Base-by-base conservation (phyloP, 1,284 basidiomycete species). In the Hemileia vastatrix region DNA sequence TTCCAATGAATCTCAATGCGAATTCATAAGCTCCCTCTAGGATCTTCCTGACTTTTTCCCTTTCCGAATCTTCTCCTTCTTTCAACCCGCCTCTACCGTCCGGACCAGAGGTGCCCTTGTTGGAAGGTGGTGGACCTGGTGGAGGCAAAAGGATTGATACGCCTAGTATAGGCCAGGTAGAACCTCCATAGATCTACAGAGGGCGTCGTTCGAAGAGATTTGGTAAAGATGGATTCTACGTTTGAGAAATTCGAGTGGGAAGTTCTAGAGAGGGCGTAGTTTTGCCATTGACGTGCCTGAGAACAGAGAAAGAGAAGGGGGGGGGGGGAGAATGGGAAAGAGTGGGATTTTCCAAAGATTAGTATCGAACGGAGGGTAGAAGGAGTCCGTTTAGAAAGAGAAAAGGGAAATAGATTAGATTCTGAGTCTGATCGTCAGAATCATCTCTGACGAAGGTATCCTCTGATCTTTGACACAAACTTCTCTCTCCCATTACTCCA, bases 11-110 rank as follows among this genome's bases (percentile, higher is more conserved):
- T n/a, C 68, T 67, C 9, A 74, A 65, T 8, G 71, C 71, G 59
- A 72, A 74, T 55, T 75, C 73, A 65, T 75, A 75, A 6, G 73
- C 72, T 11, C 66, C 71, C 57, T 74, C 72, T 18, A 74, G 65
- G 43, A 68, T 52, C 24, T 67, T 68, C 40, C 72, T 65, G 9
- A 68, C 68, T 57, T 72, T 71, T 60, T 73, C 73, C 27, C 72
- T 66, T 21, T 69, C 67, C 1, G 65, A 65, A 44, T 71, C 68
- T 24, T 73, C 72, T 27, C 27, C 27, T 31, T 71, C 71, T 47
- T 58, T 19, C 33, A 47, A n/a, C 19, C 63, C 18, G 24, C 60
- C 18, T 33, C 47, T 3, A 64, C 63, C 19, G 9, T 49, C 48
- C 3, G 24, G 24, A 44, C 47, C 57, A 18, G 15, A 23, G 6